Evolutionary conservation across 371 early-diverging fungal genomes (phyloP).

Genomic region (Conidiobolus incongruus): DNA sequence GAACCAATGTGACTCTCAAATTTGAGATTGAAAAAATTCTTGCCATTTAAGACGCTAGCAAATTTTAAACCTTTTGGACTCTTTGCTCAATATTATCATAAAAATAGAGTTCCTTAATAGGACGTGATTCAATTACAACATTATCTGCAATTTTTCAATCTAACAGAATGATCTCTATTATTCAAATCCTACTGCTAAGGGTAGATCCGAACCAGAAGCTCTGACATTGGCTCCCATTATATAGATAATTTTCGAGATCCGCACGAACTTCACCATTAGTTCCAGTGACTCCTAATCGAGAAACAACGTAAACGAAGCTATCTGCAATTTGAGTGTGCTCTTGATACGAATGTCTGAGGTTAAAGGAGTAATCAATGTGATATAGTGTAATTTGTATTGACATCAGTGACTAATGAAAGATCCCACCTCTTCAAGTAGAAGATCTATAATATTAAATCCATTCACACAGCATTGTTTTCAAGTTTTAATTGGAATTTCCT

Average conservation of each 20-base stretch:
- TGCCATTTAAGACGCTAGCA: slow-evolving; percentile 1
- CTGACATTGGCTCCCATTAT: slow-evolving; percentile 20
- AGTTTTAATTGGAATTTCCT: slow-evolving; percentile 52
- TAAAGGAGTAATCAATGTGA: slow-evolving; percentile 87
- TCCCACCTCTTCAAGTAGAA: slow-evolving; percentile 88
- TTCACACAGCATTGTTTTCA: slow-evolving; percentile 66
- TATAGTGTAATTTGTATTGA: slow-evolving; percentile 54
- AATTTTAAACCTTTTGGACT: not conserved
- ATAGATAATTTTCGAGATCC: slow-evolving; percentile 45
- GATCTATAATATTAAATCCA: slow-evolving; percentile 89
- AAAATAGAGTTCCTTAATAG: slow-evolving; percentile 47
- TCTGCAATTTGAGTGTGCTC: slow-evolving; percentile 57
- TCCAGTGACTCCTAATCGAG: slow-evolving; percentile 86
- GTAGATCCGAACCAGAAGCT: slow-evolving; percentile 21
- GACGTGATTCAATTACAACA: slow-evolving; percentile 82
- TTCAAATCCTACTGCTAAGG: slow-evolving; percentile 95
- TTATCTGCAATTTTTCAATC: slow-evolving; percentile 79
- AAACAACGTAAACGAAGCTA: slow-evolving; percentile 87
- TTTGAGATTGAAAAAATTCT: not conserved
- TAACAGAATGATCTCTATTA: slow-evolving; percentile 55
- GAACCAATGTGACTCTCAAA: not conserved
- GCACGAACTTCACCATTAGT: slow-evolving; percentile 29
- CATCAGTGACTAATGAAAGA: slow-evolving; percentile 52
- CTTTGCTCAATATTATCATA: not conserved
- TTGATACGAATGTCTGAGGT: slow-evolving; percentile 67